Conservation (phyloP, 208 protist genomes). For the Trypanosoma vivax region DNA sequence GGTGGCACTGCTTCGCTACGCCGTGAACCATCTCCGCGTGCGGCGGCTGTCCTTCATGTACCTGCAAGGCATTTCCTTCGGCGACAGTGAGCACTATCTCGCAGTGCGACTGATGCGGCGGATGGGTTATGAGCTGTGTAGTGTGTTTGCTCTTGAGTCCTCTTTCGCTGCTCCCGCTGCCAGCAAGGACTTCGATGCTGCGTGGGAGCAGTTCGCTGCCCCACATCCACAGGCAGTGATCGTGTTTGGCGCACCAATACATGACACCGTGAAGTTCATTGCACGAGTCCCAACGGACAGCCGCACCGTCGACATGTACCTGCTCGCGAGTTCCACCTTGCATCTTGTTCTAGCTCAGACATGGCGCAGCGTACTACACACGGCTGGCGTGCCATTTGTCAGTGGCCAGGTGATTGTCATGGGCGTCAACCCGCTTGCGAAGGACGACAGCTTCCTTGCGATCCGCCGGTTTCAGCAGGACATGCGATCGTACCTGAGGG, state of each 20-base stretch:
- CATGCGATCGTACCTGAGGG: slow-evolving; percentile 15
- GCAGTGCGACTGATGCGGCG: background rate
- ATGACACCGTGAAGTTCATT: background rate
- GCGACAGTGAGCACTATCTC: slow-evolving; percentile 2
- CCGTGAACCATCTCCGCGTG: slow-evolving; percentile 17
- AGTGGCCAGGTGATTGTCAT: slow-evolving; percentile 16
- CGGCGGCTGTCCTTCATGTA: slow-evolving; percentile 26
- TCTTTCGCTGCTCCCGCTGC: background rate
- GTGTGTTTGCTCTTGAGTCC: slow-evolving; percentile 1
- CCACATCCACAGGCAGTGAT: slow-evolving; percentile 5
- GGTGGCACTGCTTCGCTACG: slow-evolving; percentile 18
- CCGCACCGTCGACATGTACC: background rate
- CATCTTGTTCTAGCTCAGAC: background rate
- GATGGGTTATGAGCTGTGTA: slow-evolving; percentile 3
- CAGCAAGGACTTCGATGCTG: background rate
- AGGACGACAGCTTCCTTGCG: slow-evolving; percentile 6
- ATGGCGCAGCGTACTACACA: slow-evolving; percentile 1
- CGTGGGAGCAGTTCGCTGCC: slow-evolving; percentile 1
- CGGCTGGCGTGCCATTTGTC: background rate
- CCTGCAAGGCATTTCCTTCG: slow-evolving; percentile 3
- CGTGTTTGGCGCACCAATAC: background rate
- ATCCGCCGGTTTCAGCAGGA: slow-evolving; percentile 18
- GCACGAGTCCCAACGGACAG: slow-evolving; percentile 8
- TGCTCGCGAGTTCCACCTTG: background rate
- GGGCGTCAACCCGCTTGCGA: slow-evolving; percentile 18